phyloP scores from a whole-genome alignment of 371 early-diverging fungal species.

The Nosema muscidifuracis region DNA sequence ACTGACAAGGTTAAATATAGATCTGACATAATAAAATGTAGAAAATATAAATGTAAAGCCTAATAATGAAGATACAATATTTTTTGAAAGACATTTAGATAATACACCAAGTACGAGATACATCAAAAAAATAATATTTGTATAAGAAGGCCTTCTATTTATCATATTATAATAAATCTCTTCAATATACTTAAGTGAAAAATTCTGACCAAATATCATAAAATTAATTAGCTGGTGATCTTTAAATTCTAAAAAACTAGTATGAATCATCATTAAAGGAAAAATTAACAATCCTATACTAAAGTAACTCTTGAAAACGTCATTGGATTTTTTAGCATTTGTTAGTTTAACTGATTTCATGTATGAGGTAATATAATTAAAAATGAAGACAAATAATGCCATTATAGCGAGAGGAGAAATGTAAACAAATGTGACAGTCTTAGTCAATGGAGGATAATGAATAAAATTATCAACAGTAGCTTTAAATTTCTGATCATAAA shows the following conservation, averaged over 20 bases:
- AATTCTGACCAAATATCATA: conserved; percentile 22
- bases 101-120: not conserved
- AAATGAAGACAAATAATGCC: not conserved
- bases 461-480: not conserved
- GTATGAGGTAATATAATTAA: not conserved
- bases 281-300: not conserved
- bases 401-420: not conserved
- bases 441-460: not conserved
- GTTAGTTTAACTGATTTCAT: not conserved
- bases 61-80: not conserved
- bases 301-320: not conserved
- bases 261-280: not conserved
- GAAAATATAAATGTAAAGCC: not conserved
- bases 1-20: not conserved
- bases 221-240: conserved; percentile 3
- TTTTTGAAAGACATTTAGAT: too few relatives aligned
- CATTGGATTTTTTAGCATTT: not conserved
- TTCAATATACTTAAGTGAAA: conserved; percentile 23
- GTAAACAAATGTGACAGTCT: not conserved
- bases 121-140: not conserved
- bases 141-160: not conserved
- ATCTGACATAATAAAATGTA: not conserved
- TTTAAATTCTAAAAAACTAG: not conserved
- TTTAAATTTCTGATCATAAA: not conserved
- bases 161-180: conserved; percentile 25